Evolutionary conservation across 306 rosid genomes (phyloP), one percentile per base, ranked within the genome.

Genomic region (Gleditsia sinensis): DNA sequence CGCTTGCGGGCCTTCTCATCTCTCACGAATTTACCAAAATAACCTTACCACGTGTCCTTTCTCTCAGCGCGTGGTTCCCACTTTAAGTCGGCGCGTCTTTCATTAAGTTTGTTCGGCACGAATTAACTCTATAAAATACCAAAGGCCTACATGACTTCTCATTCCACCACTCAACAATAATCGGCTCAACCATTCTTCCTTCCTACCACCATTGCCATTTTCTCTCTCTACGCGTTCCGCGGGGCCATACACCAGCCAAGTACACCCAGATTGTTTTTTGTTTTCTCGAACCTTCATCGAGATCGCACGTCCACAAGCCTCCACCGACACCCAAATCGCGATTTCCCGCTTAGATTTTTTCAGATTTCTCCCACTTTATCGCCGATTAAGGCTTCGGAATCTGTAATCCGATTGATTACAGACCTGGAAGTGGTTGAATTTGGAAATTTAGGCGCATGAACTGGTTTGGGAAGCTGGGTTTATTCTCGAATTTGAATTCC

Each of bases 381-480:
- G 59, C 55, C 65, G 65, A 30, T 61, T 20, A 17, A 17, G 67
- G 30, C 46, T 5, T 61, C 48, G 25, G 67, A 61, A 34, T 69
- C 67, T 36, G 69, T 54, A 74, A 74, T 78, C 78, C 61, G 56
- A 69, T 57, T 72, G 69, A 37, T 58, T 54, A 7, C 60, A n/a
- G 67, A 17, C 36, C 74, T 58, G 53, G 17, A 21, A 57, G 56
- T 48, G 54, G 46, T 39, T 43, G 56, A 45, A 58, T 55, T 19
- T 50, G 62, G 53, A 73, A 82, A 68, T n/a, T 69, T 71, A 93
- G 86, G 67, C 86, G 99, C 88, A 95, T 92, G 99, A 95, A 86
- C 98, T 92, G 99, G 91, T 92, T 83, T 45, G 91, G 96, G 87
- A 90, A 89, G 73, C 91, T 84, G 69, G 91, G 92, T 85, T 87